phyloP scores from a whole-genome alignment of 768 basidiomycete species.

The Collybiopsis confluens region DNA sequence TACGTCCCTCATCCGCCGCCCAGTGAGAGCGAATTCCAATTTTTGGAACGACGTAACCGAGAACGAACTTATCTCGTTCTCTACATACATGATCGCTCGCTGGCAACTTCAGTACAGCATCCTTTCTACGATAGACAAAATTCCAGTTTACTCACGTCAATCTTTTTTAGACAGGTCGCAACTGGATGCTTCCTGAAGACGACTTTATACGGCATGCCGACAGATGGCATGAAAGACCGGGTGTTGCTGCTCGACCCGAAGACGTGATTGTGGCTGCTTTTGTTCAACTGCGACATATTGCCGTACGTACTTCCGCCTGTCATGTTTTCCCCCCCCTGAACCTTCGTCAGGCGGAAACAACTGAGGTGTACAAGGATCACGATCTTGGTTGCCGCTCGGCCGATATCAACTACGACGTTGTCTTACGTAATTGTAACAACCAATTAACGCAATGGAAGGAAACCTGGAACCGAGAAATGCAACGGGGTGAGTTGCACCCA shows the following conservation, averaged over 20 bases:
- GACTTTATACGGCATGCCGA: constrained; percentile 67
- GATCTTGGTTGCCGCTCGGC: constrained; percentile 48
- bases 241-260: constrained; percentile 57
- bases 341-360: constrained; percentile 62
- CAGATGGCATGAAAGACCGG: constrained; percentile 67
- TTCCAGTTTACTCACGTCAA: background rate
- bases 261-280: constrained; percentile 80
- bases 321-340: background rate
- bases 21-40: constrained; percentile 61
- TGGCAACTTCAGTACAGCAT: constrained; percentile 56
- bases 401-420: constrained; percentile 71
- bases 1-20: constrained; percentile 50
- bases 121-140: constrained; percentile 3
- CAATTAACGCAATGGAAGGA: constrained; percentile 71
- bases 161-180: constrained; percentile 63
- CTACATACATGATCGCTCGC: constrained; percentile 72
- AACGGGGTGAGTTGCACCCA: constrained; percentile 41
- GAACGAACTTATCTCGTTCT: constrained; percentile 85
- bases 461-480: constrained; percentile 72
- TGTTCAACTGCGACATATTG: constrained; percentile 72
- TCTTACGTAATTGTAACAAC: constrained; percentile 67
- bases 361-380: constrained; percentile 40
- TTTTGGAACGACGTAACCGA: constrained; percentile 74
- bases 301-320: constrained; percentile 42
- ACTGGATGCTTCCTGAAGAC: constrained; percentile 88